Base-by-base conservation (phyloP, 1,284 basidiomycete genomes). In the Puccinia polysora region DNA sequence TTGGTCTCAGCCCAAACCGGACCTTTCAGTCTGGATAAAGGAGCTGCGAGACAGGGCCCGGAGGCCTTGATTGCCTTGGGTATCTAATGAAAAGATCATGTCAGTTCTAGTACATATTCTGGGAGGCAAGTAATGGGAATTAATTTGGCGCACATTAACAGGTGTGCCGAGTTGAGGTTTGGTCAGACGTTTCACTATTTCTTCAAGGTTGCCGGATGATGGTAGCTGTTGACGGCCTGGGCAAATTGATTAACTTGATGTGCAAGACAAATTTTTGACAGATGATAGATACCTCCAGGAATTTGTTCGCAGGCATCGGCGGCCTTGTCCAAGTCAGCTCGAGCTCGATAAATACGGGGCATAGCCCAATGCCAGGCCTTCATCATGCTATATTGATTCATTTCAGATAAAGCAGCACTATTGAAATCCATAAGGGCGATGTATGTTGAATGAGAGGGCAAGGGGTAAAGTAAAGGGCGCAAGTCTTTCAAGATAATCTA, bases 401-500 rank as follows among this genome's bases (percentile, higher is more conserved):
- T 80, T 75, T 84, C 81, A 18, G 82, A 81, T 25, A 86, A 83
- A 12, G 86, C 82, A 10, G 82, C 82, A 30, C 83, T 81, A 75
- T 88, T 87, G 79, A 84, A 86, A 36, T 83, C 76, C 15, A 83
- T 80, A 40, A 89, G 79, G 7, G 84, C 82, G 1, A 47, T 45
- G 1, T 64, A 25, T 10, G 45, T 65, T 4, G 64, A 73, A 0
- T 79, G 78, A 2, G 83, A 83, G 0, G 84, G 83, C 0, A 87
- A 79, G 0, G 89, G 87, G 75, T 88, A 88, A 0, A 91, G 79
- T 1, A 93, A 77, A 1, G 90, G 89, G 20, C 87, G 84, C 0
- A 94, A 81, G 78, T 93, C 91, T 74, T 88, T 88, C 28, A 94
- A 83, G 70, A 95, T 88, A 73, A 94, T 87, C 77, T 94, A 90